These are phyloP conservation scores for Neltuma alba DNA, from an alignment of 306 rosid species.

Conservation along the genomic window DNA sequence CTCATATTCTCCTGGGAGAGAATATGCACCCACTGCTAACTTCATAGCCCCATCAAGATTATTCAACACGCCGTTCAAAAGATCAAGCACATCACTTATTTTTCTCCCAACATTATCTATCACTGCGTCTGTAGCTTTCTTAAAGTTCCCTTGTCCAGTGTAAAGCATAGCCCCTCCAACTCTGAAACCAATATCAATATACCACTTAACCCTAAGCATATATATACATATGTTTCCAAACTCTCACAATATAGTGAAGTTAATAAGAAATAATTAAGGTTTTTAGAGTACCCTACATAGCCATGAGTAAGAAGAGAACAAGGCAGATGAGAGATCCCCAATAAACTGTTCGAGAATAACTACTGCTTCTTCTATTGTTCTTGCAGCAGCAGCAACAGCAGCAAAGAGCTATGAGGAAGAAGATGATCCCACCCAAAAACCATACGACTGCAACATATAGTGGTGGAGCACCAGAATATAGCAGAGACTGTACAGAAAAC, in stretches of 20 bases:
- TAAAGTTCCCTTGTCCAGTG: constrained; percentile 31
- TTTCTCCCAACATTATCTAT: neutral
- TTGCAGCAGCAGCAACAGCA: constrained; percentile 16
- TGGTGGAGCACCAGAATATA: constrained; percentile 45
- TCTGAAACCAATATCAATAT: constrained; percentile 9
- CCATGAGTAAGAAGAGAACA: constrained; percentile 41
- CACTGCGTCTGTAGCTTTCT: neutral
- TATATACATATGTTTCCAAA: no score
- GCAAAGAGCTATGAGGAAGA: constrained; percentile 27
- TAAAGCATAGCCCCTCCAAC: constrained; percentile 30
- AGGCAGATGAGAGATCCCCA: constrained; percentile 44
- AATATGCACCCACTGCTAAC: neutral
- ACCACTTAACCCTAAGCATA: neutral
- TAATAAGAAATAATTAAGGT: neutral
- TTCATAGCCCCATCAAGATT: constrained; percentile 29
- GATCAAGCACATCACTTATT: constrained; percentile 8
- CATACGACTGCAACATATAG: constrained; percentile 39
- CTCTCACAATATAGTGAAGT: neutral
- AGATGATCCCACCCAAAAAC: constrained; percentile 33
- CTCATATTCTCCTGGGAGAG: constrained; percentile 34
- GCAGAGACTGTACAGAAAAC: constrained; percentile 45
- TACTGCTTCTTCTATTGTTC: neutral
- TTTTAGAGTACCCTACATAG: constrained; percentile 44
- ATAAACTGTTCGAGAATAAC: constrained; percentile 39
- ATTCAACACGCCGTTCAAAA: neutral